Evolutionary conservation across 2,329 filamentous ascomycete species (phyloP).

Genomic region (Neofusicoccum parvum): DNA sequence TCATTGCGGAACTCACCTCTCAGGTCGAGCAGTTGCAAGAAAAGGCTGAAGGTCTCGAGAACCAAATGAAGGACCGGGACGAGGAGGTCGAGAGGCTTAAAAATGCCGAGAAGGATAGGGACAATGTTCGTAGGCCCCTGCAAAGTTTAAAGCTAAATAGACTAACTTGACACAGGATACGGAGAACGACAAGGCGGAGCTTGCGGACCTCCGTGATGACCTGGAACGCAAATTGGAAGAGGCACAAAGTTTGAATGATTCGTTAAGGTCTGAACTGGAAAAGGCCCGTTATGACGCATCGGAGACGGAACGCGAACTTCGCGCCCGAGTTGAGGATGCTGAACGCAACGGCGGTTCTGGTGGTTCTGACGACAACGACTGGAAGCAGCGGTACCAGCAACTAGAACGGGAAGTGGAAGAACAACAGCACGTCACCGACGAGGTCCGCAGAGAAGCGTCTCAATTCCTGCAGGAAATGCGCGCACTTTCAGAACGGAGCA

Average conservation of each 20-base stretch:
- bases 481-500: slow-evolving; percentile 76
- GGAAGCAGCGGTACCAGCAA: slow-evolving; percentile 43
- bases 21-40: slow-evolving; percentile 75
- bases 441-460: slow-evolving; percentile 82
- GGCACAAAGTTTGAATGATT: slow-evolving; percentile 64
- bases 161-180: slow-evolving; percentile 41
- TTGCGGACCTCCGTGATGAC: slow-evolving; percentile 64
- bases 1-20: slow-evolving; percentile 74
- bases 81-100: slow-evolving; percentile 65
- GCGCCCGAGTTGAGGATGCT: slow-evolving; percentile 62
- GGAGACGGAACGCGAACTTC: slow-evolving; percentile 63
- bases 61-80: slow-evolving; percentile 69
- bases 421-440: slow-evolving; percentile 81
- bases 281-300: slow-evolving; percentile 70
- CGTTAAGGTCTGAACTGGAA: slow-evolving; percentile 77
- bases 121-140: slow-evolving; percentile 40
- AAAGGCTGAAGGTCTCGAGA: slow-evolving; percentile 73
- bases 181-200: slow-evolving; percentile 70
- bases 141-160: not conserved
- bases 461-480: slow-evolving; percentile 89
- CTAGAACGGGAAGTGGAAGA: slow-evolving; percentile 66
- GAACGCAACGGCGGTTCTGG: slow-evolving; percentile 29
- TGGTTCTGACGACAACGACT: slow-evolving; percentile 32
- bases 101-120: slow-evolving; percentile 59
- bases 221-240: slow-evolving; percentile 75